Conservation (phyloP, 345 rosid species). For the Euphorbia pulcherrima region DNA sequence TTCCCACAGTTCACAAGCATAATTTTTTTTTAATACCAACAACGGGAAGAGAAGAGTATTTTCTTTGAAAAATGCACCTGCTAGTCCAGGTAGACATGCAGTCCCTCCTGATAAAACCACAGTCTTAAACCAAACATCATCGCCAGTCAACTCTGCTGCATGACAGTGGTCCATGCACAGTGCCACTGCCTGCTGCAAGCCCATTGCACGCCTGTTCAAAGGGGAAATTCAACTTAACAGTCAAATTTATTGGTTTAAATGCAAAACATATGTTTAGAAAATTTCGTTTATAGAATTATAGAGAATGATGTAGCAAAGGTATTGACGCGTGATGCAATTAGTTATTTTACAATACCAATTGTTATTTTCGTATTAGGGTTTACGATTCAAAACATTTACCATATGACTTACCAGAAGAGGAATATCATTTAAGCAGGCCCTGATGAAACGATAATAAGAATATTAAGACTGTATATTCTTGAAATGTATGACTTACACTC, state of each 20-base stretch:
- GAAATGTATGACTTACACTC: conserved; percentile 57
- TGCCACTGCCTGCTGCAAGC: conserved; percentile 80
- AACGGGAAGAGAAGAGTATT: not conserved
- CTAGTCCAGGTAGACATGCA: conserved; percentile 80
- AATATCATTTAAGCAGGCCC: conserved; percentile 2
- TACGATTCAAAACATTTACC: not conserved
- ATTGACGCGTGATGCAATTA: not conserved
- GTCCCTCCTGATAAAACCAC: conserved; percentile 77
- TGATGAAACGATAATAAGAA: not conserved
- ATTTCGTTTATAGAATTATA: not conserved
- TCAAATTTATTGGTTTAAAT: not conserved
- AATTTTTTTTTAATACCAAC: not conserved
- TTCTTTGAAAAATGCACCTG: conserved; percentile 38
- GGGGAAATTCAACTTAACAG: conserved; percentile 11
- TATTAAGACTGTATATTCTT: not conserved
- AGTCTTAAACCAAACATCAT: conserved; percentile 86
- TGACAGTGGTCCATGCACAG: conserved; percentile 95
- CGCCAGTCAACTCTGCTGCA: conserved; percentile 55
- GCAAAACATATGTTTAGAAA: not conserved
- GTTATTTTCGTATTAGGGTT: not conserved
- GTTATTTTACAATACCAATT: not conserved
- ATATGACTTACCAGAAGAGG: not conserved
- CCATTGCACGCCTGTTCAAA: conserved; percentile 62
- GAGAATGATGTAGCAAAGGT: not conserved
- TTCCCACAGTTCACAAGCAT: not conserved